Evolutionary conservation across 768 basidiomycete genomes (phyloP).

Genomic region (Saitozyma podzolica): DNA sequence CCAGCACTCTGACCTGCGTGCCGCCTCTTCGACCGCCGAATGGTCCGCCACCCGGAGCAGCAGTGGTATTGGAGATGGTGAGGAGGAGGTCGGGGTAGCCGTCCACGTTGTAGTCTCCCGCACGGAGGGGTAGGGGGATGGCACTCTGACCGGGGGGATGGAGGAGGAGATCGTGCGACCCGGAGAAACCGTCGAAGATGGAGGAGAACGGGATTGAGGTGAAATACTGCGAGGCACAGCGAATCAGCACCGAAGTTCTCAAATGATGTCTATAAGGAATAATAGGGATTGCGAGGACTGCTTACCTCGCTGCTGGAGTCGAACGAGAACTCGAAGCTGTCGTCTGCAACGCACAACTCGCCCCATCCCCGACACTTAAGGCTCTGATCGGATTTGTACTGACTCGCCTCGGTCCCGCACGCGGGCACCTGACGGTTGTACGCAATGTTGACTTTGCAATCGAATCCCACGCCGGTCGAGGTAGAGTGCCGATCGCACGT

Average conservation of each 20-base stretch:
- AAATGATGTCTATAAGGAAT: too few species aligned
- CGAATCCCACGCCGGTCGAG: slow-evolving; percentile 68
- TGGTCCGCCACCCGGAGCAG: slow-evolving; percentile 51
- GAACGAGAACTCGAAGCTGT: slow-evolving; percentile 75
- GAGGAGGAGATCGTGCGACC: slow-evolving; percentile 56
- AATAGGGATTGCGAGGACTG: too few species aligned
- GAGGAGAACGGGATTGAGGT: slow-evolving; percentile 66
- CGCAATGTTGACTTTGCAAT: slow-evolving; percentile 83
- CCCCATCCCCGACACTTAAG: slow-evolving; percentile 72
- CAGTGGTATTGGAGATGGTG: slow-evolving; percentile 56
- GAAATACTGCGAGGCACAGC: slow-evolving; percentile 59
- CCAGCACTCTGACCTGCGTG: slow-evolving; percentile 47
- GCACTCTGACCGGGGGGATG: slow-evolving; percentile 71
- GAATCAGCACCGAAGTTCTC: not conserved
- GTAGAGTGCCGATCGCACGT: slow-evolving; percentile 73
- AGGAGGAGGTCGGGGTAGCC: slow-evolving; percentile 87
- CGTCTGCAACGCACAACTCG: slow-evolving; percentile 78
- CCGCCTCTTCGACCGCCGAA: slow-evolving; percentile 36
- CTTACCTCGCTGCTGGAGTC: slow-evolving; percentile 24
- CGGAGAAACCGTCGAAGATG: slow-evolving; percentile 50
- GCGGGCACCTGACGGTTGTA: slow-evolving; percentile 88
- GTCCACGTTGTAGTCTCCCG: slow-evolving; percentile 89
- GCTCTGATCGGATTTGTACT: slow-evolving; percentile 58
- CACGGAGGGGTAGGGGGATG: slow-evolving; percentile 72
- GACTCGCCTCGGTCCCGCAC: slow-evolving; percentile 64